Evolutionary conservation across 1,284 basidiomycete species (phyloP).

Genomic region (Pascua sp.): DNA sequence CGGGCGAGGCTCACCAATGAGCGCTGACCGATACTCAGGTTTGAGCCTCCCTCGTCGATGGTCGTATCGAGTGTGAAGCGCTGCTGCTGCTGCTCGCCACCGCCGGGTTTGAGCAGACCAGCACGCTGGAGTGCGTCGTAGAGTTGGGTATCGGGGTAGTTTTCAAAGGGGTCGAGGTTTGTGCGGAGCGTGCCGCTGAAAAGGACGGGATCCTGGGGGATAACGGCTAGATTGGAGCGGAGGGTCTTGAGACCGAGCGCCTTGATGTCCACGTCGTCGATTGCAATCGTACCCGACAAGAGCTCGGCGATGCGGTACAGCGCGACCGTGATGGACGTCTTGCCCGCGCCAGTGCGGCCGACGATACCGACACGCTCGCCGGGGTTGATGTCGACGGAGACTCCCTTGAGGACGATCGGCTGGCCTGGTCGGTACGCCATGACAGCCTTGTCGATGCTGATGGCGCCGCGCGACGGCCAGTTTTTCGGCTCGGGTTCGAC

Average conservation of each 20-base stretch:
- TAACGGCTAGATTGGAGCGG: constrained; percentile 57
- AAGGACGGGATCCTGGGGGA: constrained; percentile 74
- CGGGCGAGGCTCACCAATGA: constrained; percentile 59
- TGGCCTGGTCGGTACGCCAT: constrained; percentile 48
- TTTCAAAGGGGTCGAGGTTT: constrained; percentile 68
- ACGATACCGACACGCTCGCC: constrained; percentile 41
- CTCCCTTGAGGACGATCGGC: constrained; percentile 52
- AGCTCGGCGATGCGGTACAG: constrained; percentile 51
- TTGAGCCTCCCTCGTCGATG: constrained; percentile 1
- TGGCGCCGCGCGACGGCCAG: constrained; percentile 38
- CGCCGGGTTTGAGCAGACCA: constrained; percentile 56
- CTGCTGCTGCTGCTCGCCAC: background rate
- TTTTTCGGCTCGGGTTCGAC: constrained; percentile 56
- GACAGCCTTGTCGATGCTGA: constrained; percentile 39
- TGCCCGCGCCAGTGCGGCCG: constrained; percentile 56
- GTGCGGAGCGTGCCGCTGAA: constrained; percentile 59
- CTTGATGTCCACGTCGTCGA: constrained; percentile 51
- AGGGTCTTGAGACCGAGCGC: constrained; percentile 54
- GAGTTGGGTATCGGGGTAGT: constrained; percentile 68
- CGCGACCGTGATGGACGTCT: constrained; percentile 56
- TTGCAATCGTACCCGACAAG: constrained; percentile 46
- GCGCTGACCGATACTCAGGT: constrained; percentile 12
- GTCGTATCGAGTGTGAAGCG: background rate
- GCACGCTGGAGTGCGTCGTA: constrained; percentile 78
- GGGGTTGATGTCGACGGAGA: constrained; percentile 26